phyloP scores from a whole-genome alignment of 1,284 basidiomycete genomes.

The Pulchroboletus neoregius region DNA sequence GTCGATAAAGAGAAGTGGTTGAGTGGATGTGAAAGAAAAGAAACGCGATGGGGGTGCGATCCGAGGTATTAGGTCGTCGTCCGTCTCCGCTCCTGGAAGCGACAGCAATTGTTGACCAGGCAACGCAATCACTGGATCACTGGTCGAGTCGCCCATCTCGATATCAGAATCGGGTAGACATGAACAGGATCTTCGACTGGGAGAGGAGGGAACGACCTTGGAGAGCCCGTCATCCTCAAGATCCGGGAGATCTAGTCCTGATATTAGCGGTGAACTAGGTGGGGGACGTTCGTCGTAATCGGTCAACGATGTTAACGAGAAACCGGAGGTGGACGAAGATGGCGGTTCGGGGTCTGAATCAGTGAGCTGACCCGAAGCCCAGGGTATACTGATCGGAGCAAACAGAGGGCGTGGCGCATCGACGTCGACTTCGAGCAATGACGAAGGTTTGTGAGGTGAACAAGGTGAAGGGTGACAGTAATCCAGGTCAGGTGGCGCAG shows the following conservation, averaged over 20 bases:
- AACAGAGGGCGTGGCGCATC: constrained; percentile 18
- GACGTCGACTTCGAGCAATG: constrained; percentile 28
- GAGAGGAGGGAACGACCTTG: constrained; percentile 32
- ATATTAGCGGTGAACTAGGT: constrained; percentile 31
- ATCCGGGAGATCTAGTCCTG: constrained; percentile 31
- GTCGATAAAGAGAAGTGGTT: constrained; percentile 39
- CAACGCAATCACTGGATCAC: constrained; percentile 10
- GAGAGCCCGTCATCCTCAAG: constrained; percentile 29
- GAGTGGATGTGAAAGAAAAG: constrained; percentile 17
- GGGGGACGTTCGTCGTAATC: constrained; percentile 22
- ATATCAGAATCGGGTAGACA: constrained; percentile 33
- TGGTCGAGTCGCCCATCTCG: constrained; percentile 16
- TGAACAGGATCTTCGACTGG: constrained; percentile 31
- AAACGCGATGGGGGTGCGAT: constrained; percentile 4
- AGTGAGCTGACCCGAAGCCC: constrained; percentile 11
- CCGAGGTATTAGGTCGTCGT: constrained; percentile 35
- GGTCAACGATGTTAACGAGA: constrained; percentile 22
- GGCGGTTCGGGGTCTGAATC: constrained; percentile 18
- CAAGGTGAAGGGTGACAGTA: constrained; percentile 16
- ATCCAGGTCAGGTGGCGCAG: constrained; percentile 12
- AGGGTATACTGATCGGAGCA: constrained; percentile 22
- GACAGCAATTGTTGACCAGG: constrained; percentile 30
- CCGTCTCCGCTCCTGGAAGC: constrained; percentile 38
- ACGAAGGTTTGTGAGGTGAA: constrained; percentile 18
- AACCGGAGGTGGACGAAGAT: constrained; percentile 12